Evolutionary conservation across 371 early-diverging fungal genomes (phyloP).

Genomic region (Chytridiales sp.): DNA sequence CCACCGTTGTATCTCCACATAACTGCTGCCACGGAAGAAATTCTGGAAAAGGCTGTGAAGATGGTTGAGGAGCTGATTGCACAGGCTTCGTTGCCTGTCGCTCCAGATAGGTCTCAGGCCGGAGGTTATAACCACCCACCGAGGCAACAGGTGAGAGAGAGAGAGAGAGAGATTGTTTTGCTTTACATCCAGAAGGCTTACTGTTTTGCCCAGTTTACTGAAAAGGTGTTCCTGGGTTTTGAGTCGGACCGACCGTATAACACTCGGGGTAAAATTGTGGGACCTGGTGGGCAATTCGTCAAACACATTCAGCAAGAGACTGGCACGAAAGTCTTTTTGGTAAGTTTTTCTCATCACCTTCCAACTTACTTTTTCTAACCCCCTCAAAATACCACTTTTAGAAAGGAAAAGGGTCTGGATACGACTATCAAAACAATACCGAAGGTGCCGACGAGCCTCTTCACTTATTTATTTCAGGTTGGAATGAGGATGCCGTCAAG

Average conservation of each 20-base stretch:
- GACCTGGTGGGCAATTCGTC: slow-evolving; percentile 79
- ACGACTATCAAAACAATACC: slow-evolving; percentile 58
- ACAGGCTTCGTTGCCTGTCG: slow-evolving; percentile 39
- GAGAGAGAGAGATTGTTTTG: too few species aligned
- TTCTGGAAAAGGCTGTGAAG: slow-evolving; percentile 67
- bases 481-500: slow-evolving; percentile 65
- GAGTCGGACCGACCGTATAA: slow-evolving; percentile 70
- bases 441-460: slow-evolving; percentile 78
- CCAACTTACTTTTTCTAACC: not conserved
- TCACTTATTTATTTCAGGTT: slow-evolving; percentile 62
- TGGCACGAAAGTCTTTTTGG: slow-evolving; percentile 65
- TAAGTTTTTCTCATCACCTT: not conserved
- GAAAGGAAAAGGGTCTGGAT: slow-evolving; percentile 84
- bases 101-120: slow-evolving; percentile 6
- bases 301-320: slow-evolving; percentile 86
- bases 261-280: slow-evolving; percentile 81
- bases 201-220: slow-evolving; percentile 36
- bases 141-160: too few species aligned
- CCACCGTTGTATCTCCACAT: slow-evolving; percentile 80
- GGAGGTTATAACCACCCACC: slow-evolving; percentile 12
- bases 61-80: slow-evolving; percentile 74
- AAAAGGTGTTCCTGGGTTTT: slow-evolving; percentile 70
- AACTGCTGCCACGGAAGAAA: slow-evolving; percentile 63
- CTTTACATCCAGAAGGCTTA: too few species aligned
- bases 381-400: slow-evolving; percentile 39